Conservation (phyloP, 371 early-diverging fungal genomes). For the Phascolomyces articulosus region DNA sequence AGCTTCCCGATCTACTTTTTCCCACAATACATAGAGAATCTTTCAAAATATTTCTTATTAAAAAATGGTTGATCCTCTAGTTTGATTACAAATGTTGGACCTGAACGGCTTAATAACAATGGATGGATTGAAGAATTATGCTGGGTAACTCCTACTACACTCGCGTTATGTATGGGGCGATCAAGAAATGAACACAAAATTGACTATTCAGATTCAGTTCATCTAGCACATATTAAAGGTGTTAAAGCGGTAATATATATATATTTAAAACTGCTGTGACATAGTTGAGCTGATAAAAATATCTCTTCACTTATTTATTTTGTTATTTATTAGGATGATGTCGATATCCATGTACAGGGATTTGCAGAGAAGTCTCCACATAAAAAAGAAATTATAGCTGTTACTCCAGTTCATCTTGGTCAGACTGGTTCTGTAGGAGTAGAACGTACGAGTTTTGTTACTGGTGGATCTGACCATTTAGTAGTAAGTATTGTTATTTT, state of each 20-base stretch:
- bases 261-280: too few relatives aligned
- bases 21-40: background rate
- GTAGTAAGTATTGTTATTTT: constrained; percentile 38
- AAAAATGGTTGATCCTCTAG: background rate
- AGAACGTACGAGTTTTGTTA: constrained; percentile 33
- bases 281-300: too few relatives aligned
- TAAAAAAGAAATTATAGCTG: constrained; percentile 23
- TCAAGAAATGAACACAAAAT: background rate
- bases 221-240: background rate
- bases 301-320: too few relatives aligned
- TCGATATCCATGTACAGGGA: constrained; percentile 25
- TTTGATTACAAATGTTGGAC: constrained; percentile 27
- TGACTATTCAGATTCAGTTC: background rate
- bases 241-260: constrained; percentile 1
- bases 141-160: constrained; percentile 33
- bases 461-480: constrained; percentile 37
- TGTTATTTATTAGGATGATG: constrained; percentile 20
- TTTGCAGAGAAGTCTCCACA: constrained; percentile 33
- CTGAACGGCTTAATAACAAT: constrained; percentile 22
- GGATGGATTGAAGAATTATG: constrained; percentile 41
- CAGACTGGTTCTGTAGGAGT: constrained; percentile 10
- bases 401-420: constrained; percentile 22
- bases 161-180: constrained; percentile 22
- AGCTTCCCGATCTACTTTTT: background rate
- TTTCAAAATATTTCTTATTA: background rate